Base-by-base conservation (phyloP, 345 rosid genomes). In the Arabidopsis suecica region DNA sequence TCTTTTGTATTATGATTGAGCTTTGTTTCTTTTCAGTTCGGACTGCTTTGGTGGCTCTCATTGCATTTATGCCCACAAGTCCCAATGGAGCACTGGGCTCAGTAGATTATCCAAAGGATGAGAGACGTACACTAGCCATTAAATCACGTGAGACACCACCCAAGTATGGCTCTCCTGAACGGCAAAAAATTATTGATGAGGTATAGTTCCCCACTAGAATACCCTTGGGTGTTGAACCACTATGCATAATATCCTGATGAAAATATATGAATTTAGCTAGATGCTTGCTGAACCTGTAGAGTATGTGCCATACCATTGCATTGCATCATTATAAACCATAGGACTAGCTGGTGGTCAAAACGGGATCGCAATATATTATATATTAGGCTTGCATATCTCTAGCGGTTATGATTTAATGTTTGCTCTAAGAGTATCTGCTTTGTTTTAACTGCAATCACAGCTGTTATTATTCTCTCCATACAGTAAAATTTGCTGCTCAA, bases 61-160 rank as follows among this genome's bases (percentile, higher is more conserved):
- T 94, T 79, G 98, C 98, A 1, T 94, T 94, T 82, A 94, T 94
- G 98, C 98, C 99, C 6, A 95, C 96, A 65, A 85, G 71, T 66
- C 97, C 99, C 65, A 90, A 84, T 71, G 97, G 97, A 78, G 99
- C 98, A 23, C 75, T 95, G 73, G 99, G 98, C 41, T 92, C 99
- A 2, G 85, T 92, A 47, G 99, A 95, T 84, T 90, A 89, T 75
- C 89, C 89, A 75, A 89, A 92, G 81, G 97, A 90, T 74, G 99
- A 95, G 80, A 84, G 94, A 67, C 93, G 64, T 61, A 65, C 78
- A n/a, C 87, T 95, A 59, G 97, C 98, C 28, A 66, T 87, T 60
- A 95, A 90, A 84, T 92, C 99, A 78, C 97, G 98, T 54, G 94
- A 89, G 71, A 78, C 87, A 54, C 86, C 93, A 23, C 99, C 98